These are phyloP conservation scores for Simplicillium sp. DNA, from an alignment of 2,329 filamentous ascomycete genomes.

Conservation along the genomic window DNA sequence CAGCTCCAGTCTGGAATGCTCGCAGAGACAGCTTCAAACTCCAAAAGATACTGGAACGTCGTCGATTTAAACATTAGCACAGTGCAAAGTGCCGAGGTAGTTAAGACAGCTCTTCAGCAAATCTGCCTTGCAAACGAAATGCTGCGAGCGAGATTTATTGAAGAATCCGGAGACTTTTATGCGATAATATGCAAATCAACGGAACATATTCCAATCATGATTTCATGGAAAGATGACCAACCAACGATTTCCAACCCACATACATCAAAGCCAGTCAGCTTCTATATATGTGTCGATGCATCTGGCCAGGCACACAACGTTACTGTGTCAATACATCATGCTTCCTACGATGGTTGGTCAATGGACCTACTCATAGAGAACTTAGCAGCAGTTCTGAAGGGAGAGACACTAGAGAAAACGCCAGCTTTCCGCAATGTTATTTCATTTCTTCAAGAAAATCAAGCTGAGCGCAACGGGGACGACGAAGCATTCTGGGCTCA, in stretches of 20 bases:
- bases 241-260: slow-evolving; percentile 16
- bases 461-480: slow-evolving; percentile 20
- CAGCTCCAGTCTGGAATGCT: slow-evolving; percentile 74
- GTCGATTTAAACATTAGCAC: slow-evolving; percentile 52
- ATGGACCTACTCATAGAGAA: slow-evolving; percentile 66
- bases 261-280: no score
- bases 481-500: slow-evolving; percentile 60
- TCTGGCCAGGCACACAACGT: slow-evolving; percentile 13
- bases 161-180: slow-evolving; percentile 28
- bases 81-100: slow-evolving; percentile 19
- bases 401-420: slow-evolving; percentile 21
- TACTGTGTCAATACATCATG: slow-evolving; percentile 53
- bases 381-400: slow-evolving; percentile 40
- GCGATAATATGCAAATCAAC: slow-evolving; percentile 50
- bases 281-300: no score
- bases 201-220: slow-evolving; percentile 28
- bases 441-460: slow-evolving; percentile 30
- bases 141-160: slow-evolving; percentile 63
- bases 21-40: slow-evolving; percentile 54
- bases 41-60: slow-evolving; percentile 67
- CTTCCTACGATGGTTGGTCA: slow-evolving; percentile 91
- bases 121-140: slow-evolving; percentile 52
- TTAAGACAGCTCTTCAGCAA: slow-evolving; percentile 38
- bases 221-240: slow-evolving; percentile 25
- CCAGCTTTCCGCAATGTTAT: slow-evolving; percentile 55